Base-by-base conservation (phyloP, 2,329 filamentous ascomycete genomes). In the Apiospora malaysiana region DNA sequence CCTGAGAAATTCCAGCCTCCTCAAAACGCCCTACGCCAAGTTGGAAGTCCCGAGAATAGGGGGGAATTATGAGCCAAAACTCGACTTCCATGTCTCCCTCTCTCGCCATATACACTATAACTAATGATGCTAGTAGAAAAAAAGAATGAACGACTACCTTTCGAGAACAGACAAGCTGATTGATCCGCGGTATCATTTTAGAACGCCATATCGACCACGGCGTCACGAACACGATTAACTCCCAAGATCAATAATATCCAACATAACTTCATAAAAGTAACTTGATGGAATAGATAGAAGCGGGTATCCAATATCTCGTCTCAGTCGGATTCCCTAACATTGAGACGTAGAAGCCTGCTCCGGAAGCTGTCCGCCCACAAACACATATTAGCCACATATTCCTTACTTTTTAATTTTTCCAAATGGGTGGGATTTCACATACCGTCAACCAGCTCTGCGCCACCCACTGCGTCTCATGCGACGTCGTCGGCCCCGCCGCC, bases 391-490 rank as follows among this genome's bases (percentile, higher is more conserved):
- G 65, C 65, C 40, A 46, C 7, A 18, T 10, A 16, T 0, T 10
- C 5, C 4, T 2, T 8, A 66, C 18, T 16, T 16, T 3, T 42
- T n/a, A 2, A 8, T 12, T 23, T 32, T 25, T 32, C 32, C 32
- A 43, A 25, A 7, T 25, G 5, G 16, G 25, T 12, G 23, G 47
- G 81, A 80, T 72, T 73, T 73, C 18, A 77, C 75, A 78, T 49
- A 80, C 77, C 32, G 74, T 74, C 51, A 85, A 74, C 81, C 80
- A 82, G 65, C 77, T 80, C 71, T 81, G 78, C 18, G 82, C 83
- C 12, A 81, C 79, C 74, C 78, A 81, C 72, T 83, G 78, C 37
- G 82, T 79, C 14, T 79, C 77, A 18, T 40, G 56, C 32, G 56
- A 63, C 4, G 56, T 63, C 23, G 12, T 45, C 71, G 81, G 78